phyloP scores from a whole-genome alignment of 2,329 filamentous ascomycete genomes.

The Clarireedia monteithiana region DNA sequence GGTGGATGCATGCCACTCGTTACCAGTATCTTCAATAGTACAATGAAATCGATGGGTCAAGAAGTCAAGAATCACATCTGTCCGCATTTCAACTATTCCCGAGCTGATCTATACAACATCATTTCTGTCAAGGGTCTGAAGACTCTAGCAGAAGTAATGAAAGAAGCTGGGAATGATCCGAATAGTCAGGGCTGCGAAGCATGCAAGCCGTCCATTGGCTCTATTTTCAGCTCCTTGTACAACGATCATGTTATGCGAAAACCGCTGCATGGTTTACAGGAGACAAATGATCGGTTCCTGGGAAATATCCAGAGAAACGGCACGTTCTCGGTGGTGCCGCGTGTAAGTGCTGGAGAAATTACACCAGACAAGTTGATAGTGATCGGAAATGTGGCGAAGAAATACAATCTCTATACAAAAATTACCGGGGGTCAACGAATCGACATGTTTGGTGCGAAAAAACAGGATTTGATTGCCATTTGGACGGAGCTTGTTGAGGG shows the following conservation, averaged over 20 bases:
- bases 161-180: conserved; percentile 62
- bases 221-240: conserved; percentile 74
- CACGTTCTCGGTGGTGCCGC: conserved; percentile 81
- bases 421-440: conserved; percentile 90
- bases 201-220: conserved; percentile 77
- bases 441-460: conserved; percentile 86
- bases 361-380: conserved; percentile 77
- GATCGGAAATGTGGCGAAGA: conserved; percentile 76
- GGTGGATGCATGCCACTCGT: conserved; percentile 86
- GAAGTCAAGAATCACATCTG: conserved; percentile 84
- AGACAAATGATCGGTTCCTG: conserved; percentile 83
- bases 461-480: conserved; percentile 75
- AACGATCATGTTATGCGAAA: conserved; percentile 76
- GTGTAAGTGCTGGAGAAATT: conserved; percentile 79
- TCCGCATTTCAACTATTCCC: conserved; percentile 74
- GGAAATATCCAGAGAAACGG: conserved; percentile 89
- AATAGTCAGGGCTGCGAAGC: conserved; percentile 74
- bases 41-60: conserved; percentile 77
- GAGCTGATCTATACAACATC: conserved; percentile 86
- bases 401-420: conserved; percentile 81
- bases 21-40: conserved; percentile 82
- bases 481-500: conserved; percentile 75
- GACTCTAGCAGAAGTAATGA: conserved; percentile 70
- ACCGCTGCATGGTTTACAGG: conserved; percentile 66
- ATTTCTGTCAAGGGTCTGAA: conserved; percentile 72